phyloP scores from a whole-genome alignment of 2,329 filamentous ascomycete genomes.

The Didymella exigua region DNA sequence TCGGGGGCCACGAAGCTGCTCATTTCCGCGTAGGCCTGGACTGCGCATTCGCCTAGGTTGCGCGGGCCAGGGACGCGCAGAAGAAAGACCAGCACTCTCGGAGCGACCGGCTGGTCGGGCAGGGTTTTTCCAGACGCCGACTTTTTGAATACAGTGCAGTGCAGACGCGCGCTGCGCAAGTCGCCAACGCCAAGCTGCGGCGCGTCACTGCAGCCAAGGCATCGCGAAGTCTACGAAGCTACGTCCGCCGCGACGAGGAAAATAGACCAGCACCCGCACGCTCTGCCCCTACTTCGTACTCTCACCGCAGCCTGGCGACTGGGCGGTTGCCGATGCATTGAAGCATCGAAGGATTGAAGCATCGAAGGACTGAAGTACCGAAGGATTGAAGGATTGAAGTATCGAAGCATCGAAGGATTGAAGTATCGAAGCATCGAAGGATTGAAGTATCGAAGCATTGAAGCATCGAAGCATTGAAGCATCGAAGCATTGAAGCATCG shows the following conservation, averaged over 20 bases:
- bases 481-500: background rate
- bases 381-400: too few species aligned
- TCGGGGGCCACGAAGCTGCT: conserved; percentile 15
- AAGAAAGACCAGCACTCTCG: too few species aligned
- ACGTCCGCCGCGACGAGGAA: conserved; percentile 21
- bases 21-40: too few species aligned
- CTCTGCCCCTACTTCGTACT: too few species aligned
- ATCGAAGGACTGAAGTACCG: too few species aligned
- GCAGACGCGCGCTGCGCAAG: background rate
- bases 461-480: background rate
- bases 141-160: too few species aligned
- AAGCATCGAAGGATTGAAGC: background rate
- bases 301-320: background rate
- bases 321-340: too few species aligned
- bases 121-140: too few species aligned
- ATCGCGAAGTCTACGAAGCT: conserved; percentile 25
- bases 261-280: background rate
- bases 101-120: too few species aligned
- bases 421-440: background rate
- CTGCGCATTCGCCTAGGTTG: too few species aligned
- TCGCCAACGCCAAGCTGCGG: conserved; percentile 18
- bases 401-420: background rate
- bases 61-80: background rate
- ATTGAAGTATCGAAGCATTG: background rate
- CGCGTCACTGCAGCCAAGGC: conserved; percentile 25